A percentile compares a stretch with the other conserved stretches of the same genome.
Evolutionary conservation across 805 yeast genomes (phyloP).

Genomic region (Metschnikowia noctiluminum): DNA sequence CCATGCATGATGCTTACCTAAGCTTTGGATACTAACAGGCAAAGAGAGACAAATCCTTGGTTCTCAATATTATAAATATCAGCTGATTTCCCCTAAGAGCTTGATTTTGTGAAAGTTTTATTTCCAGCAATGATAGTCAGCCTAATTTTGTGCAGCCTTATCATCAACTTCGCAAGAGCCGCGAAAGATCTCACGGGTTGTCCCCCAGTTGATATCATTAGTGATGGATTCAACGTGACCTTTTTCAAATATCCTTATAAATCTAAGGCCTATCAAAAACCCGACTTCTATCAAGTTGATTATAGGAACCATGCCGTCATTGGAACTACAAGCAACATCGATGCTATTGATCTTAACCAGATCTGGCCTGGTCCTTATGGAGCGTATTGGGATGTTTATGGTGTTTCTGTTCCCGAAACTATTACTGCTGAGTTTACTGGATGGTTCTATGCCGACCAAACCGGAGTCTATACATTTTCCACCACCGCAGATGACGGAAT

Average conservation of each 20-base stretch:
- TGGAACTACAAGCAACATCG: background rate
- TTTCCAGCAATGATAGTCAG: too few relatives aligned
- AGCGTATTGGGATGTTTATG: background rate
- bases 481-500: slow-evolving; percentile 13
- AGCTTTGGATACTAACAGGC: too few relatives aligned
- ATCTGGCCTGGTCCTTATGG: background rate
- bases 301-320: background rate
- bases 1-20: too few relatives aligned
- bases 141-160: too few relatives aligned
- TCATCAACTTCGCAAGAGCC: too few relatives aligned
- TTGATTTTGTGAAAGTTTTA: too few relatives aligned
- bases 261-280: background rate
- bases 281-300: background rate
- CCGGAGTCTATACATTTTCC: slow-evolving; percentile 11
- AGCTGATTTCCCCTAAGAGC: too few relatives aligned
- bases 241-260: slow-evolving; percentile 2
- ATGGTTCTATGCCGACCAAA: slow-evolving; percentile 7
- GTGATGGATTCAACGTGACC: slow-evolving; percentile 2
- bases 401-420: slow-evolving; percentile 1
- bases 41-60: too few relatives aligned
- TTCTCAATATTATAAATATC: too few relatives aligned
- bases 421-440: slow-evolving; percentile 10
- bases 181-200: too few relatives aligned
- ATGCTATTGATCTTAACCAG: background rate
- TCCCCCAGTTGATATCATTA: too few relatives aligned